Evolutionary conservation across 2,329 filamentous ascomycete species (phyloP).

Genomic region (Calonectria pseudoreteaudii): DNA sequence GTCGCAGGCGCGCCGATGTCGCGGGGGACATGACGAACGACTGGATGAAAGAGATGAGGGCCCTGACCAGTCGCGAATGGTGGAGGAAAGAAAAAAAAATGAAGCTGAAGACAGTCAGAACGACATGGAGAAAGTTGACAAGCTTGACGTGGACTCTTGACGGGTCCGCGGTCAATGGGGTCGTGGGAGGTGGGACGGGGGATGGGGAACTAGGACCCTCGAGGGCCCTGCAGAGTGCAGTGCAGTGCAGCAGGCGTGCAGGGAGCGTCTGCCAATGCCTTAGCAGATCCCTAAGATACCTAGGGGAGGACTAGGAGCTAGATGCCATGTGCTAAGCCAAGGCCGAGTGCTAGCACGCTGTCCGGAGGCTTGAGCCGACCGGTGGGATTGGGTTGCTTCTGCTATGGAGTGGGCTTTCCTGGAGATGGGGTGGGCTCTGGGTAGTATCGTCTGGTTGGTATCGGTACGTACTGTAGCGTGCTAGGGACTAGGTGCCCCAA

Average conservation of each 20-base stretch:
- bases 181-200: constrained; percentile 30
- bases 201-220: constrained; percentile 31
- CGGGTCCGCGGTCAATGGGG: constrained; percentile 24
- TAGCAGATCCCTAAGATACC: not conserved
- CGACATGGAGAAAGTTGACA: constrained; percentile 31
- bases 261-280: constrained; percentile 5
- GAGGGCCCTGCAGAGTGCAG: constrained; percentile 16
- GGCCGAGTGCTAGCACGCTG: constrained; percentile 8
- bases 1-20: constrained; percentile 40
- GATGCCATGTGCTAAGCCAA: constrained; percentile 2
- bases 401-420: constrained; percentile 26
- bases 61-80: constrained; percentile 27
- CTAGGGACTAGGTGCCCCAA: constrained; percentile 12
- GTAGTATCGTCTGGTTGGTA: constrained; percentile 1
- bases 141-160: constrained; percentile 33
- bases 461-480: not conserved
- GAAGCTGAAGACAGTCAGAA: constrained; percentile 32
- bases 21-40: constrained; percentile 43
- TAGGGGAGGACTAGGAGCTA: not conserved
- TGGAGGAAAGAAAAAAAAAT: constrained; percentile 25
- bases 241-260: constrained; percentile 7
- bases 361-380: constrained; percentile 11
- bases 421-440: constrained; percentile 39
- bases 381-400: constrained; percentile 34
- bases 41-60: constrained; percentile 17